Conservation (phyloP, 2,329 filamentous ascomycete genomes). For the Cladosporium sp. region DNA sequence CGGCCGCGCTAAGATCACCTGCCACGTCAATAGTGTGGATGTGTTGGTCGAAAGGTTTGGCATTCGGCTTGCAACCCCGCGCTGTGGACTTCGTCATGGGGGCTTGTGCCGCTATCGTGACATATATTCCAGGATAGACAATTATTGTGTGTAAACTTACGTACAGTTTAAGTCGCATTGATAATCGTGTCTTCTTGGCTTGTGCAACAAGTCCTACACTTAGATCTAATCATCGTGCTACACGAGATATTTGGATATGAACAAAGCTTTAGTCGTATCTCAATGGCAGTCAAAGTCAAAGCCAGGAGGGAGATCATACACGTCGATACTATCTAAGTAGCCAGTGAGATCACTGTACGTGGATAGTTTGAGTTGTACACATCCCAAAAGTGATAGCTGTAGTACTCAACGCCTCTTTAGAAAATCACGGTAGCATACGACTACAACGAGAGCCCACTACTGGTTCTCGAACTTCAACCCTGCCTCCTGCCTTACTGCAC, state of each 20-base stretch:
- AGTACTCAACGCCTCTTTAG: neutral
- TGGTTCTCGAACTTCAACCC: constrained; percentile 69
- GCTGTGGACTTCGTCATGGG: neutral
- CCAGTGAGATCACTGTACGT: neutral
- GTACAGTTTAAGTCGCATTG: neutral
- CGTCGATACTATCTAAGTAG: neutral
- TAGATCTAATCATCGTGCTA: neutral
- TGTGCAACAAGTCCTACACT: neutral
- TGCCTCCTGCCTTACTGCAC: constrained; percentile 71
- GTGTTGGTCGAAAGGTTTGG: neutral
- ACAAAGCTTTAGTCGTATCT: neutral
- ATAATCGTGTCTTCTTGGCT: neutral
- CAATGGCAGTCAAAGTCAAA: neutral
- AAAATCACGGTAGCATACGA: neutral
- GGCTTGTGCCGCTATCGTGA: neutral
- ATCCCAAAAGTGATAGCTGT: neutral
- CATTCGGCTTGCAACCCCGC: neutral
- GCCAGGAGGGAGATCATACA: neutral
- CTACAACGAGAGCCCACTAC: neutral
- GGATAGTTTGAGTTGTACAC: neutral
- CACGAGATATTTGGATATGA: neutral
- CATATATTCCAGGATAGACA: neutral
- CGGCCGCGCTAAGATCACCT: neutral
- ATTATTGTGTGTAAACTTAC: neutral
- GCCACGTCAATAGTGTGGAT: neutral